A percentile compares a stretch with the other conserved stretches of the same genome.
These are phyloP conservation scores for Trichoderma arundinaceum DNA, from an alignment of 2,329 filamentous ascomycete species.

Conservation along the genomic window DNA sequence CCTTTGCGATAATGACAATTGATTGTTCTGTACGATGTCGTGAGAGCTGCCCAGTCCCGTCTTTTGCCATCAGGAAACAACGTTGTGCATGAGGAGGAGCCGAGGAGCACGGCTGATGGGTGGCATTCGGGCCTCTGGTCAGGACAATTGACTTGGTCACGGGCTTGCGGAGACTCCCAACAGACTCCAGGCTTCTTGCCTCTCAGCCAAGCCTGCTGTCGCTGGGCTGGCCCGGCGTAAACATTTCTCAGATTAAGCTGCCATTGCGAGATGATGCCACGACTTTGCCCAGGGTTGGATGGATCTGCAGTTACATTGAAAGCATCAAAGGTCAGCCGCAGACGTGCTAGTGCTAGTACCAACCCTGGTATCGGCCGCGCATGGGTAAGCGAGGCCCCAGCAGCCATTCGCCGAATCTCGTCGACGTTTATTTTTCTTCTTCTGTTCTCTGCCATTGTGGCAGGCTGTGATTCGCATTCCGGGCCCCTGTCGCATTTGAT, in stretches of 20 bases:
- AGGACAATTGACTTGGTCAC: background rate
- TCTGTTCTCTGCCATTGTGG: constrained; percentile 11
- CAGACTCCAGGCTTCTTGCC: background rate
- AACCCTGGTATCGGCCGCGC: constrained; percentile 15
- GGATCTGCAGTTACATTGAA: constrained; percentile 24
- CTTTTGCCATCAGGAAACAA: too few species aligned
- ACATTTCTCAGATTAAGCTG: background rate
- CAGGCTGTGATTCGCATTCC: constrained; percentile 26
- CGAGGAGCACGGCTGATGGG: background rate
- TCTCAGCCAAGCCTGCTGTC: too few species aligned
- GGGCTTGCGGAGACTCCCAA: background rate
- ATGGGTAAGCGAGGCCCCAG: constrained; percentile 23
- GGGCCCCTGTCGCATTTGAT: constrained; percentile 3
- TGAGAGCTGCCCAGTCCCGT: background rate
- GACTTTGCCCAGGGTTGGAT: constrained; percentile 16
- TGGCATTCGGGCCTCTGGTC: background rate
- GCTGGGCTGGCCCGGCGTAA: too few species aligned
- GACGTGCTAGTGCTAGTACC: constrained; percentile 3
- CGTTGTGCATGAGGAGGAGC: too few species aligned
- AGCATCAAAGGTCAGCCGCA: constrained; percentile 5
- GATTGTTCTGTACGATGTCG: background rate
- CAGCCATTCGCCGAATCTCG: constrained; percentile 5
- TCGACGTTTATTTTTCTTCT: background rate
- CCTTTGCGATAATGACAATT: background rate
- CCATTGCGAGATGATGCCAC: constrained; percentile 15